Conservation (phyloP, 2,329 filamentous ascomycete species). For the Penicillium sp. region DNA sequence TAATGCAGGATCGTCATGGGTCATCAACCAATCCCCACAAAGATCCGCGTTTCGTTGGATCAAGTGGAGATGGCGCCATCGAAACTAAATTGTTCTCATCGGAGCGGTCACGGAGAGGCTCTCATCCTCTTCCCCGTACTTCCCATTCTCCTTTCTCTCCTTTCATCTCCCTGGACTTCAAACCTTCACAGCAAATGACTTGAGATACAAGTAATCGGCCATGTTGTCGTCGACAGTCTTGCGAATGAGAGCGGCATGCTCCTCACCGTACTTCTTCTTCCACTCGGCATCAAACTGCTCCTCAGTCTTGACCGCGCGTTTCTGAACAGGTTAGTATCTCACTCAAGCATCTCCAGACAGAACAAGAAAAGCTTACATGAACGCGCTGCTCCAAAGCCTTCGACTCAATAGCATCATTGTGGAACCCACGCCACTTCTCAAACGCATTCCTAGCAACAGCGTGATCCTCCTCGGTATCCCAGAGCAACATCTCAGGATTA, state of each 20-base stretch:
- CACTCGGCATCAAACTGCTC: slow-evolving; percentile 61
- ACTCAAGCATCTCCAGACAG: background rate
- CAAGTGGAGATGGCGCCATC: slow-evolving; percentile 29
- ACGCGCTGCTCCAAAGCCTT: slow-evolving; percentile 66
- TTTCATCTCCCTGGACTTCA: slow-evolving; percentile 10
- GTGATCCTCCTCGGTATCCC: slow-evolving; percentile 76
- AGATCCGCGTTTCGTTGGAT: background rate
- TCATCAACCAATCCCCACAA: slow-evolving; percentile 18
- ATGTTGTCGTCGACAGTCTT: slow-evolving; percentile 62
- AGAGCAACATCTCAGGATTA: slow-evolving; percentile 74
- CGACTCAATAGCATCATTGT: slow-evolving; percentile 89
- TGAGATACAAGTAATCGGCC: slow-evolving; percentile 64
- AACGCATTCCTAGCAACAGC: slow-evolving; percentile 71
- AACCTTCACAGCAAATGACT: slow-evolving; percentile 63
- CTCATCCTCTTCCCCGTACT: background rate
- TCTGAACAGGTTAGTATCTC: slow-evolving; percentile 13
- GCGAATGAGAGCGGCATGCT: slow-evolving; percentile 60
- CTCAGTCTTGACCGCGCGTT: slow-evolving; percentile 44
- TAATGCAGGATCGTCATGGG: slow-evolving; percentile 15
- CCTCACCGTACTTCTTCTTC: slow-evolving; percentile 61
- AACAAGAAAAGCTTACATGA: slow-evolving; percentile 39
- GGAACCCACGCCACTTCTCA: slow-evolving; percentile 96
- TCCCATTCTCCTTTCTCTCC: slow-evolving; percentile 1
- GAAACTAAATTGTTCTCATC: slow-evolving; percentile 29
- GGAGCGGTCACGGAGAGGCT: background rate